phyloP scores from a whole-genome alignment of 352 stramenopile genomes.

The Peronosclerospora sorghi region DNA sequence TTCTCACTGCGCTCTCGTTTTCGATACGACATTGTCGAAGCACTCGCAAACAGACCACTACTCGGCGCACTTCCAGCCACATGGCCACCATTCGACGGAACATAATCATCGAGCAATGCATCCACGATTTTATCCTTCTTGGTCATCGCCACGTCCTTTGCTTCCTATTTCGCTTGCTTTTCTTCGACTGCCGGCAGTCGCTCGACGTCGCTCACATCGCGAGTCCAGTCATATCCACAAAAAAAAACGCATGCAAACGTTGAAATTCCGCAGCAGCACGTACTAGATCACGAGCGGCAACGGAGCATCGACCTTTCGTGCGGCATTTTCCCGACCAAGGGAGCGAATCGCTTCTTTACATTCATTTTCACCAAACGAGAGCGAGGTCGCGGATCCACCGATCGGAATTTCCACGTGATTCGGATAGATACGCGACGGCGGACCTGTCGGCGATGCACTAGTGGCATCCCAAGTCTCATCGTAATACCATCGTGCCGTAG shows the following conservation, averaged over 20 bases:
- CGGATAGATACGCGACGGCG: constrained; percentile 68
- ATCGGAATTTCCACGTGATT: constrained; percentile 84
- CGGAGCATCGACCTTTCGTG: constrained; percentile 29
- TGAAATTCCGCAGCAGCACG: constrained; percentile 80
- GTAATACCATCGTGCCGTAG: constrained; percentile 73
- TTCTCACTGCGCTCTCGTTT: constrained; percentile 10
- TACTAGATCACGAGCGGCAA: constrained; percentile 63
- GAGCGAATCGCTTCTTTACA: constrained; percentile 59
- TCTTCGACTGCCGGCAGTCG: constrained; percentile 11
- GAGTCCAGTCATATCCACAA: constrained; percentile 70
- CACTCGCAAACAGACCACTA: constrained; percentile 29
- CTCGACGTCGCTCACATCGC: constrained; percentile 35
- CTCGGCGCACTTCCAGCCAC: constrained; percentile 33
- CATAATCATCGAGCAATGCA: constrained; percentile 75
- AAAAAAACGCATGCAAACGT: constrained; percentile 85
- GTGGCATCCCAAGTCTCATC: constrained; percentile 36
- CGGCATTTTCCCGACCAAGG: constrained; percentile 52
- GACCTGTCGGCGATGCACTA: constrained; percentile 24
- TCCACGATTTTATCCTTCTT: constrained; percentile 71
- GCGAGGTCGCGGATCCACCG: constrained; percentile 61
- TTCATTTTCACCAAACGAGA: constrained; percentile 82
- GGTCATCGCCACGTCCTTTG: constrained; percentile 6
- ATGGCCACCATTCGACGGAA: constrained; percentile 42
- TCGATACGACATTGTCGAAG: constrained; percentile 24
- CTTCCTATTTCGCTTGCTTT: constrained; percentile 4